These are phyloP conservation scores for Pleurozium schreberi DNA, from an alignment of 225 moss, liverwort and hornwort genomes.

Conservation along the genomic window DNA sequence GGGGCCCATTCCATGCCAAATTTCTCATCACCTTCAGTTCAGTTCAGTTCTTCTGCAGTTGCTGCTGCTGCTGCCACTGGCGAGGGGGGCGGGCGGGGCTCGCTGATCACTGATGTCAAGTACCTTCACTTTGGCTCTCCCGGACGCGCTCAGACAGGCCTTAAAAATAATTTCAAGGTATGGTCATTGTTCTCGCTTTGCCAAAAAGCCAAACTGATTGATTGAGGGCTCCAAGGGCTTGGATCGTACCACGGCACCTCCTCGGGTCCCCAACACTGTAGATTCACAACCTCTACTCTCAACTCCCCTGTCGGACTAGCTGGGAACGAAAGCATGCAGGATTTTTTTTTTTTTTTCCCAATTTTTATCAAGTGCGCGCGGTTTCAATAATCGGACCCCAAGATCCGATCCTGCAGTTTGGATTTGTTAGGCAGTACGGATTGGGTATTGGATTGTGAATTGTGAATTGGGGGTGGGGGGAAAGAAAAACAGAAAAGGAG, in stretches of 20 bases:
- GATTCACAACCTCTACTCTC: not conserved
- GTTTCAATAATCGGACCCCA: not conserved
- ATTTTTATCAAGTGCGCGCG: not conserved
- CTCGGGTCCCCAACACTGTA: not conserved
- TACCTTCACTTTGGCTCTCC: not conserved
- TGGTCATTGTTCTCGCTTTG: not conserved
- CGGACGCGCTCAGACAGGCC: not conserved
- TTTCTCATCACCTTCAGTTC: not conserved
- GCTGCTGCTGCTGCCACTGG: not conserved
- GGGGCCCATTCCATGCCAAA: not conserved
- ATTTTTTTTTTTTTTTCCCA: no score
- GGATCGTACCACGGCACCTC: not conserved
- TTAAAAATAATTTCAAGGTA: not conserved
- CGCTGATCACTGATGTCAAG: not conserved
- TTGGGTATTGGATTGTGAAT: no score
- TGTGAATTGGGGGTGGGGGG: rapidly evolving
- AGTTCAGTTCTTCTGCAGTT: no score
- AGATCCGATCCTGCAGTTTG: not conserved
- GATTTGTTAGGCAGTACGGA: not conserved
- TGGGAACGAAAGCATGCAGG: not conserved
- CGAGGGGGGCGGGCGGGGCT: no score
- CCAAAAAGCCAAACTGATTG: not conserved
- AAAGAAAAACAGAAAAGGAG: rapidly evolving
- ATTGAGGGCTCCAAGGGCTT: not conserved
- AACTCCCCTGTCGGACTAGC: not conserved